Evolutionary conservation across 257 asterid species (phyloP).

Genomic region (Solanum dulcamara): DNA sequence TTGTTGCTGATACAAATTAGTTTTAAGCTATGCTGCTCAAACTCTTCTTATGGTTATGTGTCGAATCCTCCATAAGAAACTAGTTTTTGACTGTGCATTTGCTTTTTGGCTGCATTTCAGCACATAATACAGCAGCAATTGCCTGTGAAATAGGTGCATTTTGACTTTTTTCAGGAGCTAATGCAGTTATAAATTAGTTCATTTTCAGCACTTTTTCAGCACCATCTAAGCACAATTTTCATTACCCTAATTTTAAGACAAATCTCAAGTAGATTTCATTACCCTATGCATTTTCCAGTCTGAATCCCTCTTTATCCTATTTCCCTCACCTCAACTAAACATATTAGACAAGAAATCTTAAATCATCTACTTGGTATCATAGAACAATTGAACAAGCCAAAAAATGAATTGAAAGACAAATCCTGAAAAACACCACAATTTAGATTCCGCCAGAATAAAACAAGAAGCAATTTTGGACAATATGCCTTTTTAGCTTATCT

Average conservation of each 20-base stretch:
- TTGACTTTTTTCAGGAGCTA: background rate
- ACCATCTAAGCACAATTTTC: background rate
- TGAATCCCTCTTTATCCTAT: background rate
- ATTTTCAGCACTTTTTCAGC: background rate
- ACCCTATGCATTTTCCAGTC: background rate
- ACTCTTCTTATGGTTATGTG: background rate
- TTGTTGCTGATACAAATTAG: conserved; percentile 39
- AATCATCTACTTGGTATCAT: background rate
- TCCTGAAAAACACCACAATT: background rate
- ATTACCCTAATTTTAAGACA: background rate
- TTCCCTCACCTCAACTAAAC: background rate
- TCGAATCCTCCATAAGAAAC: background rate
- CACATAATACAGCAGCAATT: background rate
- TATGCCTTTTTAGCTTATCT: background rate
- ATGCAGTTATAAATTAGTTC: background rate
- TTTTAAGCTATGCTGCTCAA: background rate
- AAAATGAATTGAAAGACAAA: background rate
- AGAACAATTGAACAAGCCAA: background rate
- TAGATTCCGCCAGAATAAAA: background rate
- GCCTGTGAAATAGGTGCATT: background rate
- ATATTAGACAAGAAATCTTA: no score
- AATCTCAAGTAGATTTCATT: background rate
- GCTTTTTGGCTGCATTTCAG: background rate
- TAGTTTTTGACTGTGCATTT: background rate
- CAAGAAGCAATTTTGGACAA: background rate